Conservation (phyloP, 2,329 filamentous ascomycete genomes). For the Beauveria scarabaeidicola region DNA sequence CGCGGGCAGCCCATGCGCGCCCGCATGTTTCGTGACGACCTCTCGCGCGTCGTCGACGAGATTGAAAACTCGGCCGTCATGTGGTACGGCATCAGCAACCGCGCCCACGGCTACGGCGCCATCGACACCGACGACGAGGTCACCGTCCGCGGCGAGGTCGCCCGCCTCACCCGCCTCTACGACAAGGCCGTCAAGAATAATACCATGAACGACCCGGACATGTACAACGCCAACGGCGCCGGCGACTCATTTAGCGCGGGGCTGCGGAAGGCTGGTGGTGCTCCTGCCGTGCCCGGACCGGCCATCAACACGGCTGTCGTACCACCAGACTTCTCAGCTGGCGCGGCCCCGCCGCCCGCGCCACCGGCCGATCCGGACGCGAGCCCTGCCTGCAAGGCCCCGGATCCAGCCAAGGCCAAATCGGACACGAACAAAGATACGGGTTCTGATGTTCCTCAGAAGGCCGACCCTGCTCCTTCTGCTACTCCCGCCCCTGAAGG, state of each 20-base stretch:
- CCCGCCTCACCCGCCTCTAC: constrained; percentile 16
- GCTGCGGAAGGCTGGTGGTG: constrained; percentile 11
- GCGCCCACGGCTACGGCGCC: constrained; percentile 15
- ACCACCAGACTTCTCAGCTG: constrained; percentile 1
- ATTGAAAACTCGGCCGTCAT: constrained; percentile 19
- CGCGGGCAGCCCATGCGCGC: constrained; percentile 17
- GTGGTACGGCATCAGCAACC: constrained; percentile 17
- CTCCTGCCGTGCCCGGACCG: background rate
- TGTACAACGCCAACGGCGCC: constrained; percentile 14
- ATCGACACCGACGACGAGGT: constrained; percentile 18
- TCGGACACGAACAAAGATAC: constrained; percentile 1
- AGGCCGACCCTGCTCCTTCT: background rate
- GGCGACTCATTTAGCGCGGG: constrained; percentile 13
- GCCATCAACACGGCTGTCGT: background rate
- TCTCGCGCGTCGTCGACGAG: constrained; percentile 17
- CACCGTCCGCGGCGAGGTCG: constrained; percentile 17
- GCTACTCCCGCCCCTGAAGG: background rate
- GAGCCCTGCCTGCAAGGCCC: constrained; percentile 12
- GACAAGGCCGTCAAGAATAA: constrained; percentile 18
- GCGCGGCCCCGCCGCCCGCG: background rate
- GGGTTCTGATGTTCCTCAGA: background rate
- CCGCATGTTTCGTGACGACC: constrained; percentile 18
- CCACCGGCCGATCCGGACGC: constrained; percentile 4
- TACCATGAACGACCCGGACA: constrained; percentile 17
- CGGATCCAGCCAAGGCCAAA: constrained; percentile 9